phyloP scores from a whole-genome alignment of 257 asterid species.

The Striga asiatica region DNA sequence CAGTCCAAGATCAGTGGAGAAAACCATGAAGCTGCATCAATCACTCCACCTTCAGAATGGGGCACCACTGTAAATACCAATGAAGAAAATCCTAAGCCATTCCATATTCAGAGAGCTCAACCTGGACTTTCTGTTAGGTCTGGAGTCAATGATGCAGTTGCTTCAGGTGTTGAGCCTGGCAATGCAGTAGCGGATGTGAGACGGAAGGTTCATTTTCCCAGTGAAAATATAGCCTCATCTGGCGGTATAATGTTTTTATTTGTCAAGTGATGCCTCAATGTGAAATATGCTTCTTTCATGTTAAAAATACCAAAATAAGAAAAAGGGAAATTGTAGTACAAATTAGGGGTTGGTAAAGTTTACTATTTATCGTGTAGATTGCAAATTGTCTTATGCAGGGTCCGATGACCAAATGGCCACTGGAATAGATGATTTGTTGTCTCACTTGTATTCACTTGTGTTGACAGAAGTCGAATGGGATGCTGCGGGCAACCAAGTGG shows the following conservation, averaged over 20 bases:
- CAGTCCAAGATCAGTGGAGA: constrained; percentile 30
- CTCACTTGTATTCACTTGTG: constrained; percentile 73
- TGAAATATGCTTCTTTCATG: constrained; percentile 12
- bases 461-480: constrained; percentile 75
- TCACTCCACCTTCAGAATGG: constrained; percentile 54
- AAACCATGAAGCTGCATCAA: constrained; percentile 42
- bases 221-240: constrained; percentile 24
- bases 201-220: constrained; percentile 72
- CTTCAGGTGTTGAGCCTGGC: constrained; percentile 28
- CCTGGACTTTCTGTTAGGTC: constrained; percentile 24
- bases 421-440: constrained; percentile 41
- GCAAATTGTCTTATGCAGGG: constrained; percentile 46
- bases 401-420: constrained; percentile 42
- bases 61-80: constrained; percentile 35
- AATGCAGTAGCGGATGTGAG: constrained; percentile 37
- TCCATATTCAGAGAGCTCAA: constrained; percentile 32
- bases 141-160: constrained; percentile 29
- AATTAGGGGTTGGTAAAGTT: constrained; percentile 17
- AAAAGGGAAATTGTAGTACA: not conserved
- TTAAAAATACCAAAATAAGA: not conserved
- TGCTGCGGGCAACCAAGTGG: constrained; percentile 41
- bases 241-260: constrained; percentile 39
- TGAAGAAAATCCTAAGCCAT: constrained; percentile 31
- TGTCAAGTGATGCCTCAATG: constrained; percentile 7
- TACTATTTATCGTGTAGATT: constrained; percentile 23